A percentile compares a stretch with the other conserved stretches of the same genome.
Conservation (phyloP, 2,329 filamentous ascomycete species). For the Aspergillus hiratsukae region DNA sequence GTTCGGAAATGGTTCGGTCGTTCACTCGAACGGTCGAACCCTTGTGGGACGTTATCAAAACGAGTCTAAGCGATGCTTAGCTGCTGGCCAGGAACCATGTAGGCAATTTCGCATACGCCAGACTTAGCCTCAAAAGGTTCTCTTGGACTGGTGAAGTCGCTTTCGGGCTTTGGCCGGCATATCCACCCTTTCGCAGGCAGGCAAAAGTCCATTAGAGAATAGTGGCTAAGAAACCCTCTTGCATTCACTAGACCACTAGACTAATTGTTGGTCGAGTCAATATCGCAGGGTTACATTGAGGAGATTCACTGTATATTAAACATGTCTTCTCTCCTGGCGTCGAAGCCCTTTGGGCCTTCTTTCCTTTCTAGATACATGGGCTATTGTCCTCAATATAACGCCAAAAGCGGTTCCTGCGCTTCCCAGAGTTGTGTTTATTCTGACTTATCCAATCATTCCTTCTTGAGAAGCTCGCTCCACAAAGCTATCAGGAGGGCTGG, state of each 20-base stretch:
- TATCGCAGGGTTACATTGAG: background rate
- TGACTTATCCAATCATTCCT: background rate
- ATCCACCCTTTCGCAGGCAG: background rate
- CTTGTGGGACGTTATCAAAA: background rate
- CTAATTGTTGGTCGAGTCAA: background rate
- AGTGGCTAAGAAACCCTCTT: background rate
- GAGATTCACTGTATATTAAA: background rate
- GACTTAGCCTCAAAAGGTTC: background rate
- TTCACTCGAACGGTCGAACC: background rate
- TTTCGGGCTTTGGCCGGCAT: background rate
- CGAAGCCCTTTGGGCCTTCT: background rate
- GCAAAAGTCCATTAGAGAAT: background rate
- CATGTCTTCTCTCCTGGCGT: background rate
- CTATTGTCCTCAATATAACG: background rate
- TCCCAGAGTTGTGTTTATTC: background rate
- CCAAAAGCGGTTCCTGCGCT: background rate
- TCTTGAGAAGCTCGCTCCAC: background rate
- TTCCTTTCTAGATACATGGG: background rate
- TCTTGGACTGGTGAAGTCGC: background rate
- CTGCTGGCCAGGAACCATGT: background rate
- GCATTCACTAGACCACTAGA: background rate
- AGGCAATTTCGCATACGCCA: background rate
- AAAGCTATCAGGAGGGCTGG: background rate
- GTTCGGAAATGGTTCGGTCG: background rate
- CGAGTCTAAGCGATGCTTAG: background rate